Percentiles rank a stretch among this genome's conserved stretches.
Conservation (phyloP, 768 basidiomycete species). For the Lentinula aciculospora region DNA sequence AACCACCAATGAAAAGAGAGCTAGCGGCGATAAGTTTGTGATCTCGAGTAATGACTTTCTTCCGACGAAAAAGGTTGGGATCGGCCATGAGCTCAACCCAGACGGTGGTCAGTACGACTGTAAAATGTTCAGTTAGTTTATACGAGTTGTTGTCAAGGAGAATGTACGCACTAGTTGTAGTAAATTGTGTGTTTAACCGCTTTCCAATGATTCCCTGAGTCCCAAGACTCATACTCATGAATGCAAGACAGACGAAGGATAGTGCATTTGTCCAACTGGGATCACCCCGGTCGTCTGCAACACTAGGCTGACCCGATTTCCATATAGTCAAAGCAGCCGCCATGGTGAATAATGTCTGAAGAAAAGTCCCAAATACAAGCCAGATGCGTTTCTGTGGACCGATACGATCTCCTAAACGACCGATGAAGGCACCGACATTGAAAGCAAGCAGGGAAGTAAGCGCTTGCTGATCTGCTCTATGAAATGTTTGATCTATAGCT, state of each 20-base stretch:
- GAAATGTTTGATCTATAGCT: conserved; percentile 57
- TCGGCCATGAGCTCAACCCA: conserved; percentile 89
- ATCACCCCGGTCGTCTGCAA: conserved; percentile 47
- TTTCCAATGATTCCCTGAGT: conserved; percentile 86
- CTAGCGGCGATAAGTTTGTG: conserved; percentile 63
- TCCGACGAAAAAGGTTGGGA: conserved; percentile 62
- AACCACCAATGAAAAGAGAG: conserved; percentile 74
- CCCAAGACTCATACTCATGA: conserved; percentile 79
- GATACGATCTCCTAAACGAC: conserved; percentile 79
- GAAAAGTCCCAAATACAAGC: conserved; percentile 65
- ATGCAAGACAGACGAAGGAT: conserved; percentile 68
- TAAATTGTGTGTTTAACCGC: conserved; percentile 72
- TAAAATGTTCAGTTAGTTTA: neutral
- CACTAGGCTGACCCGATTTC: conserved; percentile 54
- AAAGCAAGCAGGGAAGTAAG: conserved; percentile 76
- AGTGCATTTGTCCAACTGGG: conserved; percentile 67
- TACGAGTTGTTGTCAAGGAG: neutral
- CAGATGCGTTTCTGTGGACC: conserved; percentile 70
- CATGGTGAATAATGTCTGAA: conserved; percentile 77
- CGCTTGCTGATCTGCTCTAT: conserved; percentile 79
- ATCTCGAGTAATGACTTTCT: conserved; percentile 56
- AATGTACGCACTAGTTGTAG: conserved; percentile 57
- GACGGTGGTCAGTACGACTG: conserved; percentile 80
- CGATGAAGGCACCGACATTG: conserved; percentile 69
- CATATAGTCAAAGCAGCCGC: conserved; percentile 64